phyloP scores from a whole-genome alignment of 495 filamentous ascomycete genomes.

The Hypoxylon fuscum region DNA sequence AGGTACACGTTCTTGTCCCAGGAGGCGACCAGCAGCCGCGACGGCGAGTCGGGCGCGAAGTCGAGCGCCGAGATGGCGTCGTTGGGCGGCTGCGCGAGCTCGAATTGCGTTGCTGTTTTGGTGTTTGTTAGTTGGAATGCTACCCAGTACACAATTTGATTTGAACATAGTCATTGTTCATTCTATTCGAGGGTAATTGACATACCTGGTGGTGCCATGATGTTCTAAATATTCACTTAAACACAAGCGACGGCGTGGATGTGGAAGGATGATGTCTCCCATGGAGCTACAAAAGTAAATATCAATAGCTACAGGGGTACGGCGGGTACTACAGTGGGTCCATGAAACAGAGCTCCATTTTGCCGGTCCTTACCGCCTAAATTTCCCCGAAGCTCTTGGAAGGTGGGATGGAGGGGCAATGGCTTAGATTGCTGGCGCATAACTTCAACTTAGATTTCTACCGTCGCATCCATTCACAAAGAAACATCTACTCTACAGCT shows the following conservation, averaged over 20 bases:
- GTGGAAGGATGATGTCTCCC: slow-evolving; percentile 1
- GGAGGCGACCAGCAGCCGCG: slow-evolving; percentile 83
- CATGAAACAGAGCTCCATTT: slow-evolving; percentile 15
- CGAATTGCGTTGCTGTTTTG: slow-evolving; percentile 67
- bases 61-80: slow-evolving; percentile 88
- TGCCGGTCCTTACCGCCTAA: slow-evolving; percentile 35
- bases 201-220: slow-evolving; percentile 52
- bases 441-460: no score
- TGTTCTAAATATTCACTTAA: neutral
- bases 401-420: slow-evolving; percentile 40
- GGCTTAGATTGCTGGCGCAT: no score
- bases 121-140: slow-evolving; percentile 23
- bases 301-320: slow-evolving; percentile 34
- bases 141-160: neutral
- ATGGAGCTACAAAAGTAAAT: slow-evolving; percentile 27
- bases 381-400: slow-evolving; percentile 27
- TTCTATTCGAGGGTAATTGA: neutral
- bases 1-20: slow-evolving; percentile 95
- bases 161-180: no score
- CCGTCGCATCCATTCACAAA: no score
- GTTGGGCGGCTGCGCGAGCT: slow-evolving; percentile 77
- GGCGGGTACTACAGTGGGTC: slow-evolving; percentile 31
- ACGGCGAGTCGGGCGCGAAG: slow-evolving; percentile 76
- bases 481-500: neutral
- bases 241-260: neutral